Conservation (phyloP, 495 filamentous ascomycete species). For the Aspergillus hancockii region DNA sequence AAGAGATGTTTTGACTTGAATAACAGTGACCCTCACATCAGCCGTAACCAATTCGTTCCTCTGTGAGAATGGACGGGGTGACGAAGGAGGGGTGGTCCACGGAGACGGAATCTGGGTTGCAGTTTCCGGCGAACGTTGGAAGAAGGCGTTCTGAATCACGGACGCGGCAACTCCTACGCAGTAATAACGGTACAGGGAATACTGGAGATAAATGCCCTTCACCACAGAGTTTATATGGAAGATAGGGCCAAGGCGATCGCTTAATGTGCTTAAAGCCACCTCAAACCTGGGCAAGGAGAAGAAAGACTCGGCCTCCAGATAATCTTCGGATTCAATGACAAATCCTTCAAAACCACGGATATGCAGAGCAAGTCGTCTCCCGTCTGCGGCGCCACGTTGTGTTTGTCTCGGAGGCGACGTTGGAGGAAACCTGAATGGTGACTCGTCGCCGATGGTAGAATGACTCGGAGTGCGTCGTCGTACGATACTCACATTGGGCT, state of each 20-base stretch:
- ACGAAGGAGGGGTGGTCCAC: conserved; percentile 15
- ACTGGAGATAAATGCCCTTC: conserved; percentile 77
- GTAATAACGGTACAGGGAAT: conserved; percentile 93
- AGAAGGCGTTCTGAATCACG: conserved; percentile 75
- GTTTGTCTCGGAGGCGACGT: conserved; percentile 62
- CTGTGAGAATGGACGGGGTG: conserved; percentile 32
- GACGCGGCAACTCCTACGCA: conserved; percentile 79
- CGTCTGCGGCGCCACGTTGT: conserved; percentile 68
- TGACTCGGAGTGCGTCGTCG: conserved; percentile 58
- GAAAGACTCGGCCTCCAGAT: conserved; percentile 82
- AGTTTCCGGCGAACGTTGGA: conserved; percentile 37
- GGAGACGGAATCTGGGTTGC: conserved; percentile 8
- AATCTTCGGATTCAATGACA: conserved; percentile 82
- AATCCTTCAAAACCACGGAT: conserved; percentile 82
- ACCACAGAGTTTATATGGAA: conserved; percentile 83
- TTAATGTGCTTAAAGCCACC: conserved; percentile 78
- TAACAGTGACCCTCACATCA: conserved; percentile 73
- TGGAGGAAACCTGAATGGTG: conserved; percentile 54
- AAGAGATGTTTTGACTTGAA: conserved; percentile 87
- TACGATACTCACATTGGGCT: conserved; percentile 56
- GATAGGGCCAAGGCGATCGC: conserved; percentile 80
- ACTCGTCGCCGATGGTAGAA: conserved; percentile 53
- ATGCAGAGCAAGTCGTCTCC: conserved; percentile 78
- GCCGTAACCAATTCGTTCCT: conserved; percentile 71
- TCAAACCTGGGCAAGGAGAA: conserved; percentile 85